Conservation (phyloP, 495 filamentous ascomycete genomes). For the Daldinia loculata region DNA sequence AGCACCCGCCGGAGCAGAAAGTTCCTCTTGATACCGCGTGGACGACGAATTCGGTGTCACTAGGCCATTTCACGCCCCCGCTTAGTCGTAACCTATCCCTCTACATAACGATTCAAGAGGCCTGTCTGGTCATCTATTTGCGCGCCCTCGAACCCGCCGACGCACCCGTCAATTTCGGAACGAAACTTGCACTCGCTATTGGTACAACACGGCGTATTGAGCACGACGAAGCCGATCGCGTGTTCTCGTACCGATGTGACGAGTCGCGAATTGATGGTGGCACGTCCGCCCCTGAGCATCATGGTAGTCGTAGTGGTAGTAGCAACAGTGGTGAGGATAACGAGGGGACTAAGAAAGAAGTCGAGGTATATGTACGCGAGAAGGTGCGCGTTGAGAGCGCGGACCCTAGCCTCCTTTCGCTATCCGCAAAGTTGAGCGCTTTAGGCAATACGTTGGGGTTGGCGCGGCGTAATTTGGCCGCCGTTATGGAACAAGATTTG, state of each 20-base stretch:
- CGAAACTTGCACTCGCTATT: slow-evolving; percentile 63
- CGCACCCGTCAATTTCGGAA: slow-evolving; percentile 58
- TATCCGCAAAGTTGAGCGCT: slow-evolving; percentile 86
- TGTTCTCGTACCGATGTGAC: slow-evolving; percentile 65
- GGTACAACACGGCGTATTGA: slow-evolving; percentile 67
- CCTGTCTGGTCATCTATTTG: slow-evolving; percentile 77
- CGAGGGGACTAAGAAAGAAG: slow-evolving; percentile 13
- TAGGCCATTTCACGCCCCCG: slow-evolving; percentile 55
- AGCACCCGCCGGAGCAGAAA: slow-evolving; percentile 7
- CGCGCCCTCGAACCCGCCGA: slow-evolving; percentile 76
- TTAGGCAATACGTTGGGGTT: slow-evolving; percentile 76
- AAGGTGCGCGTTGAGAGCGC: slow-evolving; percentile 91
- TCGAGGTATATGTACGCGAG: slow-evolving; percentile 83
- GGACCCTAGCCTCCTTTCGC: slow-evolving; percentile 87
- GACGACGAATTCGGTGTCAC: slow-evolving; percentile 50
- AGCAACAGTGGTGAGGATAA: too few relatives aligned
- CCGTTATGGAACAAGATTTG: slow-evolving; percentile 76
- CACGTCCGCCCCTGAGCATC: slow-evolving; percentile 14
- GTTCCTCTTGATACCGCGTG: slow-evolving; percentile 43
- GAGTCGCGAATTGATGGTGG: slow-evolving; percentile 11
- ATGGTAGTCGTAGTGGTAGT: neutral
- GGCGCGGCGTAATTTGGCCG: slow-evolving; percentile 74
- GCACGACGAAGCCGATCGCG: slow-evolving; percentile 82
- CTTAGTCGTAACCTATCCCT: slow-evolving; percentile 66
- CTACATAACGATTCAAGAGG: slow-evolving; percentile 79